Base-by-base conservation (phyloP, 352 stramenopile genomes). In the Plasmopara viticola region DNA sequence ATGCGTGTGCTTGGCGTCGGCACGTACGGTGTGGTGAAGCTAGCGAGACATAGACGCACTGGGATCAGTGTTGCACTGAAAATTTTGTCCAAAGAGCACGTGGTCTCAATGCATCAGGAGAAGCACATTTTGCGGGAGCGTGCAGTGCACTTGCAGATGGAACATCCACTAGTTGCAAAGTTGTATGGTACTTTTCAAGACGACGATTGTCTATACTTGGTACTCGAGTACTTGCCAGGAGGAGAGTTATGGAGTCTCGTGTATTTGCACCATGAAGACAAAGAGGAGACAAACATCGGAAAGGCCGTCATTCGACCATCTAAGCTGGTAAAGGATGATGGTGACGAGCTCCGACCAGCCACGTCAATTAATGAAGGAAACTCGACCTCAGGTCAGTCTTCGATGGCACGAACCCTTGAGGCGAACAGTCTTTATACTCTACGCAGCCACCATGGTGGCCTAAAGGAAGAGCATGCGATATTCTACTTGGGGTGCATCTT, bases 401-500 rank as follows among this genome's bases (percentile, higher is more conserved):
- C 20, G 20, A 3, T 25, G 20, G 20, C 20, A 6, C 33, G 47
- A 40, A 58, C 49, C 0, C 43, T 71, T 9, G 38, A 53, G 8
- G 55, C 58, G 18, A 18, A 12, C 8, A 40, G 20, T 8, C n/a
- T 71, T 28, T 42, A 39, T 34, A 30, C 59, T 40, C 41, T 84
- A 40, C 68, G 70, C 18, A 85, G 67, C 48, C 47, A 43, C 0
- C 73, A 74, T 41, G 67, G 66, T 28, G 72, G 75, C 2, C 44
- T 88, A n/a, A 65, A 75, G 20, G 67, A 86, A 37, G 58, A 84
- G 43, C 63, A 80, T 44, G 72, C 76, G 0, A 66, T 70, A 15
- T 98, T 98, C 61, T 98, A 98, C 53, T 66, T 93, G 6, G 79
- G 78, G 3, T 94, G 95, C 56, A 94, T 97, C 53, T 58, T 86